Base-by-base conservation (phyloP, 2,329 filamentous ascomycete species). In the Ophiostoma montium region DNA sequence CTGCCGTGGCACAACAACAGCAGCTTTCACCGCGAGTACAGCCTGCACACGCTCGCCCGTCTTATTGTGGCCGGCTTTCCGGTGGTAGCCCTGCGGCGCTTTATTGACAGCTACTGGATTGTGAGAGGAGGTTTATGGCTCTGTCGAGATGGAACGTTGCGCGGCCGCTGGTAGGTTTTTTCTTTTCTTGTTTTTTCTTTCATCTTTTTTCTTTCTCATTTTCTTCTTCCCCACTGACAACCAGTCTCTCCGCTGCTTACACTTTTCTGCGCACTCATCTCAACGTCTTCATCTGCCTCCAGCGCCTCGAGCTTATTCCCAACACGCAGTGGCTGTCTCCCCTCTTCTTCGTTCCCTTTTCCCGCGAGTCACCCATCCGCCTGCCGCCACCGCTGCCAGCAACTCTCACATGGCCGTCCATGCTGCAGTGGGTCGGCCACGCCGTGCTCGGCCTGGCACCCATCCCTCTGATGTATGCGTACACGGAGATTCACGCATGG, bases 291-390 rank as follows among this genome's bases (percentile, higher is more conserved):
- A 62, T 69, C n/a, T 69, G 70, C 19, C 60, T 78, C 41, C 75
- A 78, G 54, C 66, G 72, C 44, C 61, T 74, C 8, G 70, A 70
- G 7, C 60, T 79, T 13, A 61, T 71, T 39, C 61, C 71, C 0
- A 58, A 62, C 12, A 63, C 55, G 12, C 62, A 61, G 8, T 62
- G 60, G 60, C 59, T 78, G 3, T 75, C 76, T 0, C 60, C 57
- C 8, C 63, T 59, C 5, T 80, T 71, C 58, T 78, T 78, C 54
- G 57, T 79, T 16, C 75, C 76, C 0, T 78, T 77, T 44, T 70
- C 71, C 13, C n/a, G 46, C 12, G 56, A 62, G 8, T 61, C 67
- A 12, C 78, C 75, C 0, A 73, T 72, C 1, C 70, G 77, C 27
- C 59, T 64, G 1, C 60, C 70, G 0, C 74, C 72, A 2, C 67